Base-by-base conservation (phyloP, 106 monocot species). In the Vanilla planifolia region DNA sequence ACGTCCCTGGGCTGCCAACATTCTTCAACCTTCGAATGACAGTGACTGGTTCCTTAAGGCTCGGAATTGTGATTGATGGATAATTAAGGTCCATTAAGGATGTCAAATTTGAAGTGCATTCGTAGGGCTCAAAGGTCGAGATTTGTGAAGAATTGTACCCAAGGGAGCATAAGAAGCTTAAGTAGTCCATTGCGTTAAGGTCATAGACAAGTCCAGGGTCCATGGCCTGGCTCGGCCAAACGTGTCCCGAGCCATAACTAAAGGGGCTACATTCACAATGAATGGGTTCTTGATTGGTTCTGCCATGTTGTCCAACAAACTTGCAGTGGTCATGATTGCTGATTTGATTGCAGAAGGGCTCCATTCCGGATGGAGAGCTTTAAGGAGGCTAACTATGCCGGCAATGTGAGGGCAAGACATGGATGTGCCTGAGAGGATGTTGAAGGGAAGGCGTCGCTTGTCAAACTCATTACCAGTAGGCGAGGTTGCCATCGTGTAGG, bases 401-500 rank as follows among this genome's bases (percentile, higher is more conserved):
- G 91, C 52, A 28, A 80, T 43, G 63, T 91, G 91, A 37, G 91
- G 91, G 69, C 86, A 86, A 13, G 91, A 77, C 91, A 92, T 92
- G 30, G 91, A 92, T 0, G 91, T 92, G 19, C 91, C 91, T 0
- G 91, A 92, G 5, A 48, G 64, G 0, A 62, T 61, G 40, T 92
- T 92, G 66, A 75, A 86, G 7, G 30, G 26, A 2, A 71, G 43
- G 15, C 77, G 73, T 2, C 80, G 76, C 4, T 14, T 33, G 47
- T 85, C 80, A 21, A 63, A 74, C 1, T 27, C 40, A 6, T 53
- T 26, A 28, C 13, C 67, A 0, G 61, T 44, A 0, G 74, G 74
- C 0, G 66, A 37, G 17, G 21, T 27, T 2, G 67, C 57, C 7
- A 13, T 26, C 0, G 43, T 48, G 32, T 23, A 74, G 22, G 74